Conservation (phyloP, 768 basidiomycete species). For the Leccinum barrowsii region DNA sequence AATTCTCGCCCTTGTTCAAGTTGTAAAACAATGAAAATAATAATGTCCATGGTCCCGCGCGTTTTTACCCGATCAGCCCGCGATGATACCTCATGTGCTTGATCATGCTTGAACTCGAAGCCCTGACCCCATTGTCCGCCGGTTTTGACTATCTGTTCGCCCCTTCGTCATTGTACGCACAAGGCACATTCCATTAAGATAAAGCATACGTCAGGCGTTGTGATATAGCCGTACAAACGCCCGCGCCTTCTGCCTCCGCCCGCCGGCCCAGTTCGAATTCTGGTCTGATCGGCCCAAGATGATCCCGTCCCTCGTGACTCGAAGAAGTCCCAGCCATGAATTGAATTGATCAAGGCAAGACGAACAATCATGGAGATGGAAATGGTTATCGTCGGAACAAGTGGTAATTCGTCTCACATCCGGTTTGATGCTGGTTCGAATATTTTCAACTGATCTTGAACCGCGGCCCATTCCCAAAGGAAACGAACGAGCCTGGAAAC, state of each 20-base stretch:
- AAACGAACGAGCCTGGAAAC: neutral
- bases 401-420: neutral
- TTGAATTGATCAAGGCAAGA: neutral
- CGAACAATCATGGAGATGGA: neutral
- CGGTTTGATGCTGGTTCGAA: neutral
- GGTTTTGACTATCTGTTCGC: slow-evolving; percentile 10
- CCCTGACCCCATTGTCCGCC: slow-evolving; percentile 18
- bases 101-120: neutral
- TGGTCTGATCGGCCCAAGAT: neutral
- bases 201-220: neutral
- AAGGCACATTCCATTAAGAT: neutral
- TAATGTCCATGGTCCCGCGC: neutral
- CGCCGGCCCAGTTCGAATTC: slow-evolving; percentile 1
- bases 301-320: neutral
- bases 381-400: neutral
- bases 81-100: slow-evolving; percentile 16
- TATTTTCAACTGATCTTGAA: neutral
- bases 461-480: neutral
- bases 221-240: slow-evolving; percentile 1
- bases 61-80: neutral
- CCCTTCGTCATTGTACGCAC: neutral
- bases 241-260: neutral
- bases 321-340: neutral
- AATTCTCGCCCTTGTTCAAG: neutral
- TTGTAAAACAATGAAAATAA: neutral